Evolutionary conservation across 768 basidiomycete genomes (phyloP).

Genomic region (Sutorius australiensis): DNA sequence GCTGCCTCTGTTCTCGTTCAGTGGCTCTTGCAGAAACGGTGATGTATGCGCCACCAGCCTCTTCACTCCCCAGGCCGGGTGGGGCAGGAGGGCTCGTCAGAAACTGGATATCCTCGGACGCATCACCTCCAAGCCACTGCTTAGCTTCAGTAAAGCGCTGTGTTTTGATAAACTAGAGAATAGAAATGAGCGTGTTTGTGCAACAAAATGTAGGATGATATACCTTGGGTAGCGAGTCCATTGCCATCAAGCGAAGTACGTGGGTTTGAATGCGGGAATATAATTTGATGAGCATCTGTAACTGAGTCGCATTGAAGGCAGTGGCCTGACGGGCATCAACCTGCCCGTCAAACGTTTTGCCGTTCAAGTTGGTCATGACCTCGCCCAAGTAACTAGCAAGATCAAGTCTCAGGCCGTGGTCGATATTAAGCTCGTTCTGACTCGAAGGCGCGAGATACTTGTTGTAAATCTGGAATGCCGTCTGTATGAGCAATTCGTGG

Average conservation of each 20-base stretch:
- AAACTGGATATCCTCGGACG: slow-evolving; percentile 58
- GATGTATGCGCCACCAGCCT: slow-evolving; percentile 80
- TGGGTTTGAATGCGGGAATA: slow-evolving; percentile 97
- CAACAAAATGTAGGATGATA: slow-evolving; percentile 11
- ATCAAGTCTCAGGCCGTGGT: slow-evolving; percentile 93
- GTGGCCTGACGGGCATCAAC: slow-evolving; percentile 78
- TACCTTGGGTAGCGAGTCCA: slow-evolving; percentile 98
- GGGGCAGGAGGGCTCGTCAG: slow-evolving; percentile 59
- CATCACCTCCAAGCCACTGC: slow-evolving; percentile 75
- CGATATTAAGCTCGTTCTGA: slow-evolving; percentile 96
- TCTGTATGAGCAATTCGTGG: slow-evolving; percentile 91
- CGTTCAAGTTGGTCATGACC: slow-evolving; percentile 72
- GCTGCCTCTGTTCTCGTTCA: slow-evolving; percentile 49
- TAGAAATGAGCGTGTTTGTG: slow-evolving; percentile 8
- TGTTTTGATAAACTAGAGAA: slow-evolving; percentile 78
- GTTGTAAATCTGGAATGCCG: slow-evolving; percentile 91
- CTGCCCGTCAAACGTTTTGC: slow-evolving; percentile 73
- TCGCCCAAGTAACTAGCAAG: slow-evolving; percentile 91
- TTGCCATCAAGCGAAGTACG: slow-evolving; percentile 96
- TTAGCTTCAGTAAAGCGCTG: slow-evolving; percentile 75
- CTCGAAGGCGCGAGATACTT: slow-evolving; percentile 95
- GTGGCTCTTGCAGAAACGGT: slow-evolving; percentile 80
- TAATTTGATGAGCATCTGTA: slow-evolving; percentile 87
- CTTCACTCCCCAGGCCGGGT: slow-evolving; percentile 66
- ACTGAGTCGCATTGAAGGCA: slow-evolving; percentile 90